Evolutionary conservation across 768 basidiomycete species (phyloP).

Genomic region (Rhodosporidiobolus odoratus): DNA sequence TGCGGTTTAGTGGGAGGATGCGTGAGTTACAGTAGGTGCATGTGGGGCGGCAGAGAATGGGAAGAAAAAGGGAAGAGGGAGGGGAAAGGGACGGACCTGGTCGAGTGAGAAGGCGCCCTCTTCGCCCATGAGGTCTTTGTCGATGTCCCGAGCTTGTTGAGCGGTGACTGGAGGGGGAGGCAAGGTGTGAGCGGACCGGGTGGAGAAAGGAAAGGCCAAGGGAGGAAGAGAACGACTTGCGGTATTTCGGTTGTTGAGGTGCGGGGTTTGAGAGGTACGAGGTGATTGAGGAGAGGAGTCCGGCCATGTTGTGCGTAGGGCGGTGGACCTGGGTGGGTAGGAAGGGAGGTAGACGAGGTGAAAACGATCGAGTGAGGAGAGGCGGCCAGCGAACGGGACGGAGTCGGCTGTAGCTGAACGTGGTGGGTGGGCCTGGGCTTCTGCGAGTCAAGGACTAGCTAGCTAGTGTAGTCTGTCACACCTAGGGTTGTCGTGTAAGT

Average conservation of each 20-base stretch:
- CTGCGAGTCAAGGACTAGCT: no score
- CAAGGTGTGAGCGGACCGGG: neutral
- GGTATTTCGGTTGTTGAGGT: slow-evolving; percentile 1
- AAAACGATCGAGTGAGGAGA: no score
- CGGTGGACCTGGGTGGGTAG: neutral
- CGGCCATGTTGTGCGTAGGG: neutral
- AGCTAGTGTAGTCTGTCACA: no score
- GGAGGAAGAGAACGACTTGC: neutral
- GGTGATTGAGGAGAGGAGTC: neutral
- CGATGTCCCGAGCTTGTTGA: slow-evolving; percentile 58
- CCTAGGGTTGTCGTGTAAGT: no score
- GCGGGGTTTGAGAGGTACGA: neutral
- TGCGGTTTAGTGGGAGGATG: slow-evolving; percentile 46
- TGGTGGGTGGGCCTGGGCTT: neutral
- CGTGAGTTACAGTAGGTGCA: no score
- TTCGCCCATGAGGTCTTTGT: slow-evolving; percentile 83
- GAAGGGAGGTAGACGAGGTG: neutral
- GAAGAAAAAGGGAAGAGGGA: neutral
- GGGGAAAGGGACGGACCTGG: slow-evolving; percentile 54
- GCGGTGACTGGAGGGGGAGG: slow-evolving; percentile 1
- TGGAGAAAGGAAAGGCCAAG: neutral
- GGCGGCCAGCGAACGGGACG: no score
- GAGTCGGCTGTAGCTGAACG: neutral
- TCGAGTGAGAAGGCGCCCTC: slow-evolving; percentile 86
- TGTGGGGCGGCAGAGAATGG: no score